phyloP scores from a whole-genome alignment of 805 yeast species.

The Yamadazyma sp. region DNA sequence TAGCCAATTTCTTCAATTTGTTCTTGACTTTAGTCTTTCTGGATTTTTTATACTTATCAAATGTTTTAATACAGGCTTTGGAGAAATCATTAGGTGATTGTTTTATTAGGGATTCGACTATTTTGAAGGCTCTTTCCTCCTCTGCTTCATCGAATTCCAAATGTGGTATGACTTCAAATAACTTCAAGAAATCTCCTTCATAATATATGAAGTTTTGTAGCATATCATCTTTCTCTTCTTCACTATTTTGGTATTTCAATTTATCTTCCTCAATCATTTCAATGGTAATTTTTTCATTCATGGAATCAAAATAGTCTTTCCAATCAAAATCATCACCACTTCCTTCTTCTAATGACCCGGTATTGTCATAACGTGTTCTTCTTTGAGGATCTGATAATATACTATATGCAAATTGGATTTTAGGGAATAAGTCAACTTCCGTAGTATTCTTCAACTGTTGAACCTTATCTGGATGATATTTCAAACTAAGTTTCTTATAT shows the following conservation, averaged over 20 bases:
- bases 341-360: constrained; percentile 52
- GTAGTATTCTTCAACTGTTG: constrained; percentile 20
- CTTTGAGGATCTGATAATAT: constrained; percentile 58
- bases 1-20: constrained; percentile 49
- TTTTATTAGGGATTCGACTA: constrained; percentile 45
- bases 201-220: constrained; percentile 51
- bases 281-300: constrained; percentile 51
- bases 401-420: constrained; percentile 72
- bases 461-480: constrained; percentile 71
- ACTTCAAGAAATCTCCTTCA: constrained; percentile 64
- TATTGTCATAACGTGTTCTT: constrained; percentile 60
- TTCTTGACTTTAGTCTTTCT: constrained; percentile 47
- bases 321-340: constrained; percentile 50
- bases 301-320: constrained; percentile 52
- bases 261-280: constrained; percentile 71
- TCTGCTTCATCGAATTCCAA: constrained; percentile 58
- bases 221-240: constrained; percentile 63
- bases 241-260: constrained; percentile 56
- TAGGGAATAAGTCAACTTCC: constrained; percentile 44
- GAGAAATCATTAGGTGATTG: constrained; percentile 33
- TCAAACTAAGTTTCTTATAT: constrained; percentile 60
- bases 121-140: constrained; percentile 56
- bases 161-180: constrained; percentile 79
- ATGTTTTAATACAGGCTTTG: constrained; percentile 34
- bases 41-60: constrained; percentile 49